These are phyloP conservation scores for Colletotrichum tabaci DNA, from an alignment of 2,329 filamentous ascomycete genomes.

Conservation along the genomic window DNA sequence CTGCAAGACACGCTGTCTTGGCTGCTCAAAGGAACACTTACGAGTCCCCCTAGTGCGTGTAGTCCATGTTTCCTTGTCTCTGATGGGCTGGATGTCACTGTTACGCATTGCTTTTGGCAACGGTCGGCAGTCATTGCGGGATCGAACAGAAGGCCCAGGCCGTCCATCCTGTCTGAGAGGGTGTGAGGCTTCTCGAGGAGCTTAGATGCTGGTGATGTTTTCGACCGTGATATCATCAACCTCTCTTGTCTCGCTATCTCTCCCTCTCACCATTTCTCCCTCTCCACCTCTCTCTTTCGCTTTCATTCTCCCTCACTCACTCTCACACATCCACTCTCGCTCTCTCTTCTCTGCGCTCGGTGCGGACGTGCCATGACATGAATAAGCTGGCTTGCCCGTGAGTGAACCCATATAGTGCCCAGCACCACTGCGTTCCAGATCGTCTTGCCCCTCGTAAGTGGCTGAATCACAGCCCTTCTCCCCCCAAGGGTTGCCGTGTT, in stretches of 20 bases:
- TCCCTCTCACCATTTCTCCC: too few species aligned
- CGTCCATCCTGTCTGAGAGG: background rate
- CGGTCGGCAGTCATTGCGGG: background rate
- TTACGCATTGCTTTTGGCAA: slow-evolving; percentile 1
- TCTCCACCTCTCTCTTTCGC: background rate
- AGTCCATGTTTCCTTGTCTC: background rate
- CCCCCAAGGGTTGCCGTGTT: background rate
- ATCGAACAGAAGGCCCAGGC: background rate
- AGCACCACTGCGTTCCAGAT: slow-evolving; percentile 14
- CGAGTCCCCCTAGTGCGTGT: background rate
- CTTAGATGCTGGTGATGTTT: background rate
- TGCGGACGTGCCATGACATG: too few species aligned
- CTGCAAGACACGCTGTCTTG: slow-evolving; percentile 8
- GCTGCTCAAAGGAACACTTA: background rate
- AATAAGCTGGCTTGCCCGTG: too few species aligned
- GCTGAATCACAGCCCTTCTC: background rate
- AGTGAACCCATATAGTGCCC: background rate
- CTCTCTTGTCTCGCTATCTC: too few species aligned
- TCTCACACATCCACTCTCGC: too few species aligned
- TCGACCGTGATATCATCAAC: background rate
- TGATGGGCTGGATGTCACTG: background rate
- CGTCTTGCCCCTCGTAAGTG: slow-evolving; percentile 7
- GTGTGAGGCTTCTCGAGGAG: background rate
- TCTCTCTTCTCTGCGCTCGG: too few species aligned
- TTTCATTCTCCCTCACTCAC: too few species aligned